A percentile compares a stretch with the other conserved stretches of the same genome.
Evolutionary conservation across 306 rosid genomes (phyloP).

Genomic region (Calophaca sinica): DNA sequence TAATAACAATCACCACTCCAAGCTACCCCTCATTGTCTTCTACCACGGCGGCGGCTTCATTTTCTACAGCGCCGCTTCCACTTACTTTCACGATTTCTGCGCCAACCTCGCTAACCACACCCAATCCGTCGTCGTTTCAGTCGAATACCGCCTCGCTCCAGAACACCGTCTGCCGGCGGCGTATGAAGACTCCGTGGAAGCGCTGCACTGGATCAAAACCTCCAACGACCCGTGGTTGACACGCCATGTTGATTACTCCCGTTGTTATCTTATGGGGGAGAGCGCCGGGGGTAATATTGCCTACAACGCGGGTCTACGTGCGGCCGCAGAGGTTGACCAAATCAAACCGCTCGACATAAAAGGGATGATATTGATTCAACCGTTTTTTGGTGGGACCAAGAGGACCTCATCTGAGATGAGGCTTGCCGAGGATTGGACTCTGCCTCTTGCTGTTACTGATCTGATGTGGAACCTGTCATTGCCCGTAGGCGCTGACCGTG

Average conservation of each 20-base stretch:
- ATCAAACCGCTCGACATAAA: conserved; percentile 48
- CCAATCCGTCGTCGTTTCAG: conserved; percentile 55
- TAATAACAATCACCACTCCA: conserved; percentile 9
- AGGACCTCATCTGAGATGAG: conserved; percentile 57
- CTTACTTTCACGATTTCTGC: conserved; percentile 52
- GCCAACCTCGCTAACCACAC: conserved; percentile 36
- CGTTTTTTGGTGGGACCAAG: conserved; percentile 59
- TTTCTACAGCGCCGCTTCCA: conserved; percentile 47
- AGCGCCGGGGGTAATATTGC: conserved; percentile 68
- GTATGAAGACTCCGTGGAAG: conserved; percentile 57
- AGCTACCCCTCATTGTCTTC: conserved; percentile 52
- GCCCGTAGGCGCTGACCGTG: conserved; percentile 60
- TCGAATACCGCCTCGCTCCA: conserved; percentile 63
- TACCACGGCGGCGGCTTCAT: conserved; percentile 74
- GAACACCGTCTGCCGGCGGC: conserved; percentile 66
- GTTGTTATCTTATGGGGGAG: conserved; percentile 59
- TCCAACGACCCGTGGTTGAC: conserved; percentile 55
- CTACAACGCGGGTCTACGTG: conserved; percentile 59
- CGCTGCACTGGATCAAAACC: conserved; percentile 56
- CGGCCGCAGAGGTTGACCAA: conserved; percentile 40
- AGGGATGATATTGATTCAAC: conserved; percentile 63
- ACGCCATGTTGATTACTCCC: conserved; percentile 56
- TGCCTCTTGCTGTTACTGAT: conserved; percentile 46
- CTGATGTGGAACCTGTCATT: conserved; percentile 59
- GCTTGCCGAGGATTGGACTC: conserved; percentile 17